phyloP scores from a whole-genome alignment of 306 rosid species.

The Quercus mongolica region DNA sequence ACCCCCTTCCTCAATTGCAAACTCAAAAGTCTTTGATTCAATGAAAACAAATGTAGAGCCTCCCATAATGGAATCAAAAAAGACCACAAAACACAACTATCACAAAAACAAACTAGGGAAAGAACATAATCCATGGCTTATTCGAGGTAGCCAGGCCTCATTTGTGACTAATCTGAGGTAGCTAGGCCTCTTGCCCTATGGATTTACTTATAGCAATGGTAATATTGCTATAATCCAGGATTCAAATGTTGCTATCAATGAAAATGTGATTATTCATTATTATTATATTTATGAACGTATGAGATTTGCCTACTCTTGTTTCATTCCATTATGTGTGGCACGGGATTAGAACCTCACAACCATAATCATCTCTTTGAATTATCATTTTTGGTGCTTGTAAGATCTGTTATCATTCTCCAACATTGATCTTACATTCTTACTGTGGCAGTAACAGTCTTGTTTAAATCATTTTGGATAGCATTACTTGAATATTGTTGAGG shows the following conservation, averaged over 20 bases:
- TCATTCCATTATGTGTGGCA: neutral
- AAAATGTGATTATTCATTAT: neutral
- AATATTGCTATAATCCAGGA: neutral
- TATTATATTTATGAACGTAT: neutral
- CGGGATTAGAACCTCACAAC: neutral
- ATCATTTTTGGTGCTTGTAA: neutral
- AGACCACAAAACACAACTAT: too few species aligned
- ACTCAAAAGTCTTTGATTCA: too few species aligned
- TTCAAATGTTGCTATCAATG: neutral
- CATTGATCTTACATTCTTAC: neutral
- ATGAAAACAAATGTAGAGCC: too few species aligned
- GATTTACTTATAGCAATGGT: neutral
- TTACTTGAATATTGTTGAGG: neutral
- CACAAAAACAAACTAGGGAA: too few species aligned
- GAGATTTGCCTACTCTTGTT: too few species aligned
- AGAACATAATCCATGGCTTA: too few species aligned
- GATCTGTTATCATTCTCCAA: neutral
- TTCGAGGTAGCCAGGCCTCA: too few species aligned
- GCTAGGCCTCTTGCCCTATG: neutral
- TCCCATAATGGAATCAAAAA: too few species aligned
- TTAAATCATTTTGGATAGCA: neutral
- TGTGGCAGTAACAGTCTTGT: neutral
- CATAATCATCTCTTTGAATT: neutral
- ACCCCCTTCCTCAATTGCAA: too few species aligned
- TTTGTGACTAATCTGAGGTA: too few species aligned